phyloP scores from a whole-genome alignment of 805 yeast species.

The Schwanniomyces vanrijiae region DNA sequence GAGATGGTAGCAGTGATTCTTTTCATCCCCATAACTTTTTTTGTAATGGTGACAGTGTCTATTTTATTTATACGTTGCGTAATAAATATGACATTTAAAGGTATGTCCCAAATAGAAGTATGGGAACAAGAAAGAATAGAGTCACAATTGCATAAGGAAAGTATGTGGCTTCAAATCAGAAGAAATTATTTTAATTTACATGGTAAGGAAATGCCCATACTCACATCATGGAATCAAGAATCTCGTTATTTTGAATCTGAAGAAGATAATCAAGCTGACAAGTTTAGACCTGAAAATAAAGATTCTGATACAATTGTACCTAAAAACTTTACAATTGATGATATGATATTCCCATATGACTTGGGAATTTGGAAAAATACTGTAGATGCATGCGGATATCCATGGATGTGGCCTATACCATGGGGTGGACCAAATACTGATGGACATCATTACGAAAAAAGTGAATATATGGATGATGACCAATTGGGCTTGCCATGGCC shows the following conservation, averaged over 20 bases:
- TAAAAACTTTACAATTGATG: slow-evolving; percentile 52
- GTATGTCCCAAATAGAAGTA: slow-evolving; percentile 85
- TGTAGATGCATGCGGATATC: slow-evolving; percentile 56
- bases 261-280: neutral
- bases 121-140: slow-evolving; percentile 91
- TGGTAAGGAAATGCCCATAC: slow-evolving; percentile 39
- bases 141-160: slow-evolving; percentile 55
- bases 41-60: slow-evolving; percentile 61
- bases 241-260: slow-evolving; percentile 12
- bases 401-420: slow-evolving; percentile 68
- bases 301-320: slow-evolving; percentile 25
- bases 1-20: slow-evolving; percentile 59
- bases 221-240: slow-evolving; percentile 46
- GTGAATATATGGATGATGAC: slow-evolving; percentile 54
- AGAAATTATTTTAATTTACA: slow-evolving; percentile 44
- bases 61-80: slow-evolving; percentile 63
- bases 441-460: slow-evolving; percentile 59
- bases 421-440: slow-evolving; percentile 62
- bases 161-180: slow-evolving; percentile 52
- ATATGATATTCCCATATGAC: slow-evolving; percentile 83
- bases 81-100: slow-evolving; percentile 51
- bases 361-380: slow-evolving; percentile 59
- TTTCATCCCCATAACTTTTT: slow-evolving; percentile 51
- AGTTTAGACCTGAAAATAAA: slow-evolving; percentile 1
- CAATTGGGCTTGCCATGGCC: slow-evolving; percentile 86